These are phyloP conservation scores for Cydonia oblonga DNA, from an alignment of 331 rosid genomes.

Conservation along the genomic window DNA sequence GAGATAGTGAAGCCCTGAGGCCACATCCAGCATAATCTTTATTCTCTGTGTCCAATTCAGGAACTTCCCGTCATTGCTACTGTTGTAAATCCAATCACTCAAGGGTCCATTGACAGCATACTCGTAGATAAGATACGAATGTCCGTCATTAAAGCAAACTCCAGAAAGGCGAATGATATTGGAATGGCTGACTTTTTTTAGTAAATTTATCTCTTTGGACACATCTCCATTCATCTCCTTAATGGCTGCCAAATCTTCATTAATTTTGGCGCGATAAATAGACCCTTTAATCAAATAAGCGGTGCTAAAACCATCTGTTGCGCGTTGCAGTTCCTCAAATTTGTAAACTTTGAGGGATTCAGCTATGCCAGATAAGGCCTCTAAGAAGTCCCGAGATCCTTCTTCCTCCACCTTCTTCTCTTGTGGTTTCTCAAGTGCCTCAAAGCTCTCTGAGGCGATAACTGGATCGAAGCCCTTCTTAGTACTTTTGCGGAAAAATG, in stretches of 20 bases:
- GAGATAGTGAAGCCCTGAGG: constrained; percentile 68
- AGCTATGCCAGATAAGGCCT: constrained; percentile 42
- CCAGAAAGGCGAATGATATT: constrained; percentile 75
- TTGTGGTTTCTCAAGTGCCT: constrained; percentile 29
- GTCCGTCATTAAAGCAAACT: constrained; percentile 56
- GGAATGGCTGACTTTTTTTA: constrained; percentile 61
- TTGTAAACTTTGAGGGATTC: constrained; percentile 55
- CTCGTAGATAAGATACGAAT: constrained; percentile 75
- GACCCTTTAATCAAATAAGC: constrained; percentile 41
- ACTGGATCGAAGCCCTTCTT: constrained; percentile 30
- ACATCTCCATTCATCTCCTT: constrained; percentile 61
- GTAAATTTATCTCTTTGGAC: constrained; percentile 49
- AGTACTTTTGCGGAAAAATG: constrained; percentile 3
- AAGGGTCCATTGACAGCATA: constrained; percentile 70
- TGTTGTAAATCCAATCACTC: constrained; percentile 51
- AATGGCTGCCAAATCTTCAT: constrained; percentile 62
- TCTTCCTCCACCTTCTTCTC: constrained; percentile 16
- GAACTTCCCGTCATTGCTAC: constrained; percentile 18
- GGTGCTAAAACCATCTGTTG: constrained; percentile 58
- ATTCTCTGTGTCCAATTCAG: constrained; percentile 64
- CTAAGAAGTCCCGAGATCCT: constrained; percentile 31
- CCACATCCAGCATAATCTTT: constrained; percentile 65
- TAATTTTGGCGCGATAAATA: constrained; percentile 46
- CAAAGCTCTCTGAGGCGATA: constrained; percentile 26
- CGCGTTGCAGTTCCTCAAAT: constrained; percentile 49